Conservation (phyloP, 83 land plant genomes). For the Picea abies region DNA sequence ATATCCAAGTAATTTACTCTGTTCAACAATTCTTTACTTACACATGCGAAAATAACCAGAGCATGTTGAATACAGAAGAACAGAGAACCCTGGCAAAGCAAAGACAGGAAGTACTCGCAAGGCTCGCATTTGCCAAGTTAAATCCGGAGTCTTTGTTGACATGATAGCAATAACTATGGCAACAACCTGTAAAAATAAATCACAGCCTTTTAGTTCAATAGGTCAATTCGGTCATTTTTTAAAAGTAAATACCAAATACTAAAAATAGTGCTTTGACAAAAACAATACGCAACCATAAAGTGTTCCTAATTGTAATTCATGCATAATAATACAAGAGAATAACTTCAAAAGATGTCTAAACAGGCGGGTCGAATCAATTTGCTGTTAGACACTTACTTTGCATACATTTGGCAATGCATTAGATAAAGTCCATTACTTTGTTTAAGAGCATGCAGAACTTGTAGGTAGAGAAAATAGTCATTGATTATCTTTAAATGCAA, state of each 20-base stretch:
- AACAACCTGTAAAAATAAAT: constrained; percentile 45
- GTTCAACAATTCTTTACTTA: constrained; percentile 28
- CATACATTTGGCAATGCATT: neutral
- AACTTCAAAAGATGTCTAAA: neutral
- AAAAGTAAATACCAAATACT: neutral
- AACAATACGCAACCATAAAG: neutral
- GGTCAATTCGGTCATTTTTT: neutral
- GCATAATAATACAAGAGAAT: neutral
- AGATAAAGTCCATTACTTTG: neutral
- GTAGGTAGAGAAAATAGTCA: no score
- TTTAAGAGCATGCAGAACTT: neutral
- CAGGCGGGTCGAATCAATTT: neutral
- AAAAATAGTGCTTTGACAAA: neutral
- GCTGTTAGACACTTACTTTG: neutral
- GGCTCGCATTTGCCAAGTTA: constrained; percentile 86
- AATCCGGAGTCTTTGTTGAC: constrained; percentile 70
- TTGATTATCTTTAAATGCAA: no score
- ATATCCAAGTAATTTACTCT: no score
- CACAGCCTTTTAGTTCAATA: neutral
- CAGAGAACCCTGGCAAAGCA: constrained; percentile 59
- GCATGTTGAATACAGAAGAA: constrained; percentile 57
- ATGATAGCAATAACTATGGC: constrained; percentile 75
- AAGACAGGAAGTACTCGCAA: constrained; percentile 87
- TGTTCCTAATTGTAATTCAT: neutral
- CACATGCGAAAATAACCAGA: constrained; percentile 65